These are phyloP conservation scores for Penicillium concentricum DNA, from an alignment of 2,329 filamentous ascomycete species.

Conservation along the genomic window DNA sequence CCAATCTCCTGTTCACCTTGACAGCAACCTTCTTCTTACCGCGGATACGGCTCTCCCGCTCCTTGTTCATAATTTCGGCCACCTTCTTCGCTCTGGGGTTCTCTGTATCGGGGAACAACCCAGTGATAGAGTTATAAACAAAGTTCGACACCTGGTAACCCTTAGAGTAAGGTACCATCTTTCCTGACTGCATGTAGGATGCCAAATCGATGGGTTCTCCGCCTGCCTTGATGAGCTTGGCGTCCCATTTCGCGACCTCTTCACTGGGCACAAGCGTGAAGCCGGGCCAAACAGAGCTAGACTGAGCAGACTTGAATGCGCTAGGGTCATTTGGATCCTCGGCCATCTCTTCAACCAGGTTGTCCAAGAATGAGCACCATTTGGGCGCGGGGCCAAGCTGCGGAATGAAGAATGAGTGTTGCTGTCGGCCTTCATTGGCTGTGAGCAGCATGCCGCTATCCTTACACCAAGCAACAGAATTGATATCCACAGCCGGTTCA, in stretches of 20 bases:
- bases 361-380: constrained; percentile 97
- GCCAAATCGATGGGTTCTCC: constrained; percentile 70
- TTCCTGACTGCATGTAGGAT: constrained; percentile 85
- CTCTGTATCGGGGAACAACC: constrained; percentile 5
- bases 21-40: constrained; percentile 85
- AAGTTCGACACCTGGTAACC: constrained; percentile 93
- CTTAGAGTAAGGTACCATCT: constrained; percentile 8
- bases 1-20: constrained; percentile 79
- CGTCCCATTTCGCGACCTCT: constrained; percentile 78
- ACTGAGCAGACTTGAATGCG: constrained; percentile 44
- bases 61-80: constrained; percentile 94
- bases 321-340: constrained; percentile 69
- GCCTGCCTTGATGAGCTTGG: constrained; percentile 5
- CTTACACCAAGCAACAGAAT: constrained; percentile 88
- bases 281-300: constrained; percentile 89
- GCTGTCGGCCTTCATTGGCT: constrained; percentile 92
- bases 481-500: constrained; percentile 91
- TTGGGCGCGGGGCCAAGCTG: constrained; percentile 88
- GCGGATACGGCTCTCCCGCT: constrained; percentile 89
- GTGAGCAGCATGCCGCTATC: constrained; percentile 94
- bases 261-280: constrained; percentile 95
- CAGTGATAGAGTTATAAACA: constrained; percentile 66
- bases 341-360: constrained; percentile 97
- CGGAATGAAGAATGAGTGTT: constrained; percentile 93
- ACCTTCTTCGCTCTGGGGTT: constrained; percentile 71